Evolutionary conservation across 495 filamentous ascomycete genomes (phyloP).

Genomic region (Rostrohypoxylon terebratum): DNA sequence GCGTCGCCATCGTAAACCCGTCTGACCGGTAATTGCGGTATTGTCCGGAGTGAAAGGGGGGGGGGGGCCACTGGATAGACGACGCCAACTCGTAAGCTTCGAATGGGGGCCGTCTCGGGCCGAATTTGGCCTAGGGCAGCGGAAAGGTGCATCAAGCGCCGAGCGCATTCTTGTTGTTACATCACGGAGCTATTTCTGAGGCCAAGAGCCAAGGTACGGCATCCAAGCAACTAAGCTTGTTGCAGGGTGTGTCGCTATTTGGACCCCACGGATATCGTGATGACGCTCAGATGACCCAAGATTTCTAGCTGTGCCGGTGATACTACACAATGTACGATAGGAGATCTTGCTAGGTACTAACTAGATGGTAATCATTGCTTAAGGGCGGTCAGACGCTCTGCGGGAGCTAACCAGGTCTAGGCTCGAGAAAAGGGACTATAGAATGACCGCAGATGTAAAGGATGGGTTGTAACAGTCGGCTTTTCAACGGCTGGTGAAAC

Average conservation of each 20-base stretch:
- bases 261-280: constrained; percentile 44
- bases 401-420: constrained; percentile 43
- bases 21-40: constrained; percentile 31
- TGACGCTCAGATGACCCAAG: constrained; percentile 49
- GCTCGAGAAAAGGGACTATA: constrained; percentile 40
- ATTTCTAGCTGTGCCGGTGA: constrained; percentile 34
- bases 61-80: neutral
- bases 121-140: constrained; percentile 44
- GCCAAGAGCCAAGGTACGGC: constrained; percentile 28
- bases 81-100: constrained; percentile 34
- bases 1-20: constrained; percentile 39
- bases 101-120: constrained; percentile 31
- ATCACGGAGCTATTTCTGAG: constrained; percentile 45
- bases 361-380: constrained; percentile 40
- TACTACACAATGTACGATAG: constrained; percentile 44
- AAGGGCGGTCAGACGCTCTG: constrained; percentile 42
- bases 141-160: constrained; percentile 43
- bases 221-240: constrained; percentile 3
- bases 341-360: constrained; percentile 39
- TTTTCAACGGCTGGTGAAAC: constrained; percentile 36
- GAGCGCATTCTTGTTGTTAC: constrained; percentile 34
- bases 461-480: constrained; percentile 27
- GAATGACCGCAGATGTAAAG: constrained; percentile 43
- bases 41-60: constrained; percentile 19
- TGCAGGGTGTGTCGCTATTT: constrained; percentile 41